Conservation (phyloP, 768 basidiomycete species). For the Hygrophorus pudorinus region DNA sequence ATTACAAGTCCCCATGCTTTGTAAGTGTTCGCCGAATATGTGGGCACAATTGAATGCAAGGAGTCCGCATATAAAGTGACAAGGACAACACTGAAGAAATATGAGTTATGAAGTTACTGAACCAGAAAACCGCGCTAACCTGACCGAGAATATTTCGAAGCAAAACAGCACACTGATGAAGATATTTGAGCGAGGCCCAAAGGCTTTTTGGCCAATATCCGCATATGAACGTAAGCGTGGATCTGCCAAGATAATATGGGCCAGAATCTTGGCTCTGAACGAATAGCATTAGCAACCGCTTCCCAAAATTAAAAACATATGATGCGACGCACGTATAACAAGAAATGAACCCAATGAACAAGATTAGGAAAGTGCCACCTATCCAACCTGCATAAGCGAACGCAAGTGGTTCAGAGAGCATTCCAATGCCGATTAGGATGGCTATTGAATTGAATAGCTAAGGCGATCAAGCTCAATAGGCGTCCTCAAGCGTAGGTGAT, state of each 20-base stretch:
- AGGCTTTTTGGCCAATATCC: slow-evolving; percentile 84
- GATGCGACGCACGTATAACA: slow-evolving; percentile 72
- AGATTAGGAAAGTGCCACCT: slow-evolving; percentile 60
- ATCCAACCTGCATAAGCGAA: slow-evolving; percentile 91
- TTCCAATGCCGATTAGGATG: slow-evolving; percentile 79
- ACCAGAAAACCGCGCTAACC: slow-evolving; percentile 27
- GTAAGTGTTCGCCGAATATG: slow-evolving; percentile 57
- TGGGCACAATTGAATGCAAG: slow-evolving; percentile 61
- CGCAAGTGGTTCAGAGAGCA: slow-evolving; percentile 83
- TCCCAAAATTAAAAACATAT: background rate
- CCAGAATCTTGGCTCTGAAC: slow-evolving; percentile 77
- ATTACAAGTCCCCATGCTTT: slow-evolving; percentile 66
- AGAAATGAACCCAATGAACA: slow-evolving; percentile 69
- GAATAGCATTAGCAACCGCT: background rate
- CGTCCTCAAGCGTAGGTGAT: background rate
- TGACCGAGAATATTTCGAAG: slow-evolving; percentile 77
- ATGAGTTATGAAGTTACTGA: background rate
- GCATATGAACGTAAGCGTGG: slow-evolving; percentile 70
- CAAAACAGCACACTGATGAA: slow-evolving; percentile 71
- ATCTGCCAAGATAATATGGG: slow-evolving; percentile 63
- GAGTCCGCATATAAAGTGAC: slow-evolving; percentile 87
- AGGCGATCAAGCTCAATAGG: slow-evolving; percentile 4
- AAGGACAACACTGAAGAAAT: slow-evolving; percentile 56
- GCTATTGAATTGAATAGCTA: slow-evolving; percentile 88
- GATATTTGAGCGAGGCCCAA: slow-evolving; percentile 61